Evolutionary conservation across 179 eudicot species (phyloP).

Genomic region (Gypsophila paniculata): DNA sequence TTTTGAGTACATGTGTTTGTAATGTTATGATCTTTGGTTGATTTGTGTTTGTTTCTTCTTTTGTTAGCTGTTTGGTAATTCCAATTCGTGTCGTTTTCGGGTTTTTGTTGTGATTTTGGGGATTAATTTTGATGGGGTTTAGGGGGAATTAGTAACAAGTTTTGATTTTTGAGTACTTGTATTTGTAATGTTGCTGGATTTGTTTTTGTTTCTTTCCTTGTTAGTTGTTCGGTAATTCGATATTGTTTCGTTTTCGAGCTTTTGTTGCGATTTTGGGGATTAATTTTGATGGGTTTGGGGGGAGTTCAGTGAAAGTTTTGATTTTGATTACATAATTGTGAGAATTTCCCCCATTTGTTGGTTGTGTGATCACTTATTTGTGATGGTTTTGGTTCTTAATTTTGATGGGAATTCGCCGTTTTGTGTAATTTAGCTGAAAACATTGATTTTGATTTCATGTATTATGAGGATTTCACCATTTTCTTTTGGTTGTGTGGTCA

Average conservation of each 20-base stretch:
- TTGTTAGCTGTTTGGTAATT: not conserved
- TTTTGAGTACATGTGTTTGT: too few relatives aligned
- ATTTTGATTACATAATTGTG: not conserved
- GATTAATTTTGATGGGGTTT: not conserved
- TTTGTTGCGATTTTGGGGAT: not conserved
- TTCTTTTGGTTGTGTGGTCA: too few relatives aligned
- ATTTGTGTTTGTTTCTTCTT: not conserved
- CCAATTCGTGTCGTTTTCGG: too few relatives aligned
- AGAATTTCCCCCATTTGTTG: not conserved
- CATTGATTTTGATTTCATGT: too few relatives aligned
- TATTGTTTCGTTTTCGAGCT: too few relatives aligned
- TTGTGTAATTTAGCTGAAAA: too few relatives aligned
- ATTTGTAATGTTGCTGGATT: not conserved
- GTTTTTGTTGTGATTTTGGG: not conserved
- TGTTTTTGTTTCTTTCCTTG: too few relatives aligned
- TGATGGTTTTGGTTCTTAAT: too few relatives aligned
- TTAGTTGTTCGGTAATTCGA: not conserved
- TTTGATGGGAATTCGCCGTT: too few relatives aligned
- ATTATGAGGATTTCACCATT: too few relatives aligned
- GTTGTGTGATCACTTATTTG: too few relatives aligned
- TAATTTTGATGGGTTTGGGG: not conserved
- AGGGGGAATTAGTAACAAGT: not conserved
- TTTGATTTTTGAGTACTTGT: too few relatives aligned
- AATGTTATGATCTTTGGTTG: not conserved
- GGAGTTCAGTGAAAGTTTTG: not conserved